phyloP scores from a whole-genome alignment of 1,284 basidiomycete species.

The Ustilago trichophora region DNA sequence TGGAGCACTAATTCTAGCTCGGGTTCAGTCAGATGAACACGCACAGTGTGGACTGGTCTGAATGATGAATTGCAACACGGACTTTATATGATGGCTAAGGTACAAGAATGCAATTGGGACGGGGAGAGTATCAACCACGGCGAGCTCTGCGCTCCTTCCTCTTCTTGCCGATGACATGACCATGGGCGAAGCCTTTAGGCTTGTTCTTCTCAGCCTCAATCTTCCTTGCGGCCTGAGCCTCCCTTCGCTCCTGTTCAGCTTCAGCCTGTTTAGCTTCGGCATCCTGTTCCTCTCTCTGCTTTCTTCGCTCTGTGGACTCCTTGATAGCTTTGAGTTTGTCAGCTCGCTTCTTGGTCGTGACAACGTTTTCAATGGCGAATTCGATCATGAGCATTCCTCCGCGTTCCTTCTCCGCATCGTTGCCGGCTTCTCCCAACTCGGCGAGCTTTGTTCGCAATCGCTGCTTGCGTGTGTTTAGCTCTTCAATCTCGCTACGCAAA shows the following conservation, averaged over 20 bases:
- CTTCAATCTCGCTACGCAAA: constrained; percentile 21
- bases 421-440: constrained; percentile 37
- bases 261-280: constrained; percentile 1
- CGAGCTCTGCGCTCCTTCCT: constrained; percentile 53
- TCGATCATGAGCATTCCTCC: constrained; percentile 63
- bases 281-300: constrained; percentile 22
- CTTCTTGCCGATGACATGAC: constrained; percentile 62
- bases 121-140: constrained; percentile 7
- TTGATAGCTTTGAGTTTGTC: constrained; percentile 49
- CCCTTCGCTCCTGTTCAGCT: constrained; percentile 10
- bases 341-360: constrained; percentile 57
- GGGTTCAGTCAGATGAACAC: too few relatives aligned
- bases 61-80: too few relatives aligned
- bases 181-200: constrained; percentile 37
- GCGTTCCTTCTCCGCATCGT: constrained; percentile 49
- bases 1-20: too few relatives aligned
- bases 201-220: constrained; percentile 38
- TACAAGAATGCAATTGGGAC: too few relatives aligned
- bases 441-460: constrained; percentile 46
- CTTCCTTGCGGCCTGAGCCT: constrained; percentile 28
- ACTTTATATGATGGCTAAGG: too few relatives aligned
- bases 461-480: constrained; percentile 45
- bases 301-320: constrained; percentile 32
- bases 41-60: too few relatives aligned
- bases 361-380: constrained; percentile 64